These are phyloP conservation scores for Periglandula ipomoeae DNA, from an alignment of 2,329 filamentous ascomycete genomes.

Conservation along the genomic window DNA sequence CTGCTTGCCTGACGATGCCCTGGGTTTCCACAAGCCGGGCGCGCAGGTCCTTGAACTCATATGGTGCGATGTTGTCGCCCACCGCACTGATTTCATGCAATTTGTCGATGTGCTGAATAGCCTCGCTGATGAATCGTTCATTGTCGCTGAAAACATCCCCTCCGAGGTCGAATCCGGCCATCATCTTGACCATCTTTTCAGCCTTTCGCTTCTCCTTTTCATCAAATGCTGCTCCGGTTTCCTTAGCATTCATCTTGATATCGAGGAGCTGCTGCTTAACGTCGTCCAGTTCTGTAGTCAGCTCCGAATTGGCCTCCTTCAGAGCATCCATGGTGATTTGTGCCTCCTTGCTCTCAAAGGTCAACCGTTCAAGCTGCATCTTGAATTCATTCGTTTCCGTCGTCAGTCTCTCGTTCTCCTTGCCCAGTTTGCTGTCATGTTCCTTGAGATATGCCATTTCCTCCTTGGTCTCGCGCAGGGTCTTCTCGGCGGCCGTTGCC, in stretches of 20 bases:
- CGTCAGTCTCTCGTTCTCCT: constrained; percentile 81
- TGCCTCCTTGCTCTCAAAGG: constrained; percentile 93
- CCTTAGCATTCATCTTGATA: constrained; percentile 93
- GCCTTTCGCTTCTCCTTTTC: constrained; percentile 99
- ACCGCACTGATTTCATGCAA: constrained; percentile 67
- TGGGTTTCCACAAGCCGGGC: constrained; percentile 80
- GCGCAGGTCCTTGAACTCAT: constrained; percentile 70
- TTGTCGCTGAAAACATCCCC: constrained; percentile 91
- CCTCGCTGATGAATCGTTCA: constrained; percentile 72
- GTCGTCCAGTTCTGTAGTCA: constrained; percentile 86
- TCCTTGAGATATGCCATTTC: constrained; percentile 82
- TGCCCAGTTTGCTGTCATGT: constrained; percentile 70
- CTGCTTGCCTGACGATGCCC: constrained; percentile 84
- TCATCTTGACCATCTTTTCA: constrained; percentile 99
- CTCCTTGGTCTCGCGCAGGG: constrained; percentile 72
- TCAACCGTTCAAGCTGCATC: constrained; percentile 93
- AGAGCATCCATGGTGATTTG: constrained; percentile 96
- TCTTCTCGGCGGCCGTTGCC: constrained; percentile 70
- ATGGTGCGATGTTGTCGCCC: constrained; percentile 72
- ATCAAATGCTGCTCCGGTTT: constrained; percentile 79
- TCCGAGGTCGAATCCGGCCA: constrained; percentile 94
- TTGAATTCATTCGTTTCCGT: constrained; percentile 85
- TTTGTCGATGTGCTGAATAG: constrained; percentile 74
- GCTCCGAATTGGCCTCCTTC: constrained; percentile 89
- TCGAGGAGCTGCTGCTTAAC: constrained; percentile 94